phyloP scores from a whole-genome alignment of 2,329 filamentous ascomycete species.

The Ceratocystis colombiana region DNA sequence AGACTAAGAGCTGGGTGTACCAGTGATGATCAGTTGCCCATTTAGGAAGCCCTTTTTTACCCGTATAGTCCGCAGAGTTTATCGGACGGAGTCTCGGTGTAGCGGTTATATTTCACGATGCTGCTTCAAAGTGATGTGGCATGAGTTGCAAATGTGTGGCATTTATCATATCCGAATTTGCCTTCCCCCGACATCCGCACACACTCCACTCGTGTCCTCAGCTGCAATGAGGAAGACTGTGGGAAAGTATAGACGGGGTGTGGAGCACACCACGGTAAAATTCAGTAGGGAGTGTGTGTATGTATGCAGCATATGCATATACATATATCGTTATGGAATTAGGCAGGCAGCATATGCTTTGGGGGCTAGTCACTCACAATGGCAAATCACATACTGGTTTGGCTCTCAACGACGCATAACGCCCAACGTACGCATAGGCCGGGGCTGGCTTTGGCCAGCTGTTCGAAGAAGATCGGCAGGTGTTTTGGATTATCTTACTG shows the following conservation, averaged over 20 bases:
- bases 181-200: too few relatives aligned
- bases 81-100: background rate
- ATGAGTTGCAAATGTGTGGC: too few relatives aligned
- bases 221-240: background rate
- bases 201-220: too few relatives aligned
- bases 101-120: background rate
- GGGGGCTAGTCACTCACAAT: background rate
- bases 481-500: background rate
- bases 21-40: background rate
- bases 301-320: background rate
- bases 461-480: background rate
- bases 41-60: background rate
- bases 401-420: background rate
- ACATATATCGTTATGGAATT: background rate
- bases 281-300: background rate
- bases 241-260: background rate
- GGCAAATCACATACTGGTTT: background rate
- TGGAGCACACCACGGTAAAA: too few relatives aligned
- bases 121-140: background rate
- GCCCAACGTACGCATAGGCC: too few relatives aligned
- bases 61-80: background rate
- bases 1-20: too few relatives aligned
- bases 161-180: too few relatives aligned
- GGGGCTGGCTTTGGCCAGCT: background rate
- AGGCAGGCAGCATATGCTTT: background rate